These are phyloP conservation scores for barley (Hordeum vulgare) DNA, from an alignment of 176 grass and related monocot species.

Conservation along the genomic window DNA sequence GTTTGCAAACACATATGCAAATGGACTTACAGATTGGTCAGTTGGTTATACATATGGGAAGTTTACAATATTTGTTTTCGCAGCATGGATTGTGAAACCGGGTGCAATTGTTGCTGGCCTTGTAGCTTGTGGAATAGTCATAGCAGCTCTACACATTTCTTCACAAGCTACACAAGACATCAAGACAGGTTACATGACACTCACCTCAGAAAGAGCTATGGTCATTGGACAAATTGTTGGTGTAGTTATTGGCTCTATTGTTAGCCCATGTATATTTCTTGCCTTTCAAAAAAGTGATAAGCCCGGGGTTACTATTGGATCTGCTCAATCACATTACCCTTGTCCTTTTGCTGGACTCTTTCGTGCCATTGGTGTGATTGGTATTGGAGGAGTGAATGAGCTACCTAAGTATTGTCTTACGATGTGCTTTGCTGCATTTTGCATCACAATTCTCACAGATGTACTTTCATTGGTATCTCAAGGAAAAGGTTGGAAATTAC, in stretches of 20 bases:
- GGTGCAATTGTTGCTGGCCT: slow-evolving; percentile 38
- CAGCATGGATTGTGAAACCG: slow-evolving; percentile 19
- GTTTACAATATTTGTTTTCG: slow-evolving; percentile 35
- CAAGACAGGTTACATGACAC: slow-evolving; percentile 47
- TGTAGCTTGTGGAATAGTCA: slow-evolving; percentile 22
- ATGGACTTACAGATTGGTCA: slow-evolving; percentile 49
- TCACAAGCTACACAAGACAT: slow-evolving; percentile 42
- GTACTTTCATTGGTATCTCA: slow-evolving; percentile 2
- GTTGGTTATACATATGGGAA: slow-evolving; percentile 19
- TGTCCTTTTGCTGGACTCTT: not conserved
- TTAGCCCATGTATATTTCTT: slow-evolving; percentile 24
- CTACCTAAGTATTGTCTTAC: slow-evolving; percentile 14
- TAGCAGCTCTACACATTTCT: slow-evolving; percentile 22
- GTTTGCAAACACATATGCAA: slow-evolving; percentile 45
- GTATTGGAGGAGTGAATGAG: slow-evolving; percentile 30
- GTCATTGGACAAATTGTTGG: slow-evolving; percentile 32
- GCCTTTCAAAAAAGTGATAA: not conserved
- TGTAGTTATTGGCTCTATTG: not conserved
- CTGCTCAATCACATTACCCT: not conserved
- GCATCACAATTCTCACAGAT: not conserved
- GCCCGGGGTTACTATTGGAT: not conserved
- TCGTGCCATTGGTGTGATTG: slow-evolving; percentile 19
- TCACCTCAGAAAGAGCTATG: slow-evolving; percentile 38
- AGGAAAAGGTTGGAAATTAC: slow-evolving; percentile 16
- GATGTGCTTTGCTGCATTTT: not conserved